Conservation (phyloP, 2,329 filamentous ascomycete genomes). For the Trichothecium sympodiale region DNA sequence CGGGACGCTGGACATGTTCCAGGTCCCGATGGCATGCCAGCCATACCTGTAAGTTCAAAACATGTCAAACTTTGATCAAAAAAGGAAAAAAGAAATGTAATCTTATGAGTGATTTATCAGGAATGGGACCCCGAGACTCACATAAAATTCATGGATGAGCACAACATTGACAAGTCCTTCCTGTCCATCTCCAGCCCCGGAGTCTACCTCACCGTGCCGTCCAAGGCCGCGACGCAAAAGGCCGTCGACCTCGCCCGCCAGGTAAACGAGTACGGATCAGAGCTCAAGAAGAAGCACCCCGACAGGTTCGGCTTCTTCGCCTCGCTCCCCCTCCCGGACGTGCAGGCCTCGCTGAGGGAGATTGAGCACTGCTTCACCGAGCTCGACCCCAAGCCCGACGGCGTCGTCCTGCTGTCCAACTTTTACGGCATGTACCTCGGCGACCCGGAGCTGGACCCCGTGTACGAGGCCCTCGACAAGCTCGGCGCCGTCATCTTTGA, state of each 20-base stretch:
- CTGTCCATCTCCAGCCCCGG: slow-evolving; percentile 15
- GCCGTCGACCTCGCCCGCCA: slow-evolving; percentile 9
- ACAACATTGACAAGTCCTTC: slow-evolving; percentile 10
- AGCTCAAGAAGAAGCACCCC: slow-evolving; percentile 8
- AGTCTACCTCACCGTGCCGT: slow-evolving; percentile 12
- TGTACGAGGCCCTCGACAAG: slow-evolving; percentile 36
- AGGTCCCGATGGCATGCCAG: slow-evolving; percentile 14
- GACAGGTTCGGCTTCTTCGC: slow-evolving; percentile 37
- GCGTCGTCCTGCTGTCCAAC: slow-evolving; percentile 40
- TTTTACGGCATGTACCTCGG: slow-evolving; percentile 41
- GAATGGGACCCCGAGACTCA: slow-evolving; percentile 8
- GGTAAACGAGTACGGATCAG: slow-evolving; percentile 11
- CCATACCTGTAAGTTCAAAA: slow-evolving; percentile 11
- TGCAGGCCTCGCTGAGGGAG: slow-evolving; percentile 33
- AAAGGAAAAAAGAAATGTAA: no score
- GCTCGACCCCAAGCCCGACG: slow-evolving; percentile 29
- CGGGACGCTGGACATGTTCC: slow-evolving; percentile 11
- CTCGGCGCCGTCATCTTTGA: slow-evolving; percentile 38
- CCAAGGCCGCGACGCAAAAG: slow-evolving; percentile 8
- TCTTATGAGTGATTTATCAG: not conserved
- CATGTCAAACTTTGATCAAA: no score
- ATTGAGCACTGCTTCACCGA: slow-evolving; percentile 29
- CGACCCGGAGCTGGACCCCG: slow-evolving; percentile 26
- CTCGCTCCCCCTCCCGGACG: slow-evolving; percentile 38
- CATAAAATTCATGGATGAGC: slow-evolving; percentile 10